Percentiles rank a stretch among this genome's conserved stretches.
Evolutionary conservation across 345 rosid genomes (phyloP).

Genomic region (Citrus hindsii): DNA sequence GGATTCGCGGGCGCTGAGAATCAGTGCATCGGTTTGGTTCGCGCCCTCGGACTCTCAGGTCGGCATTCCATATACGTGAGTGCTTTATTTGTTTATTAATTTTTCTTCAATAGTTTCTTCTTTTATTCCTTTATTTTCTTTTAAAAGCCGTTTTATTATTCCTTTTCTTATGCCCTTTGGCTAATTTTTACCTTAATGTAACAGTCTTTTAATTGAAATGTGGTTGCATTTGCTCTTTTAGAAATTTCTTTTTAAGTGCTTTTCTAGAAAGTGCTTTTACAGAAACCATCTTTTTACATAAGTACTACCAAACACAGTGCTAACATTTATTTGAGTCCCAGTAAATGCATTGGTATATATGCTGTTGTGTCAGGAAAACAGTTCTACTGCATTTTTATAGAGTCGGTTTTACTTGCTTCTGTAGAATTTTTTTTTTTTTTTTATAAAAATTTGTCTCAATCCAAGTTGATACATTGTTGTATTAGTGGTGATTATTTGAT

Average conservation of each 20-base stretch:
- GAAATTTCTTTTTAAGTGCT: not conserved
- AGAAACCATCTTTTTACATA: not conserved
- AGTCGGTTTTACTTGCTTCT: no score
- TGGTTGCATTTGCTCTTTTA: not conserved
- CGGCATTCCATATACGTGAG: slow-evolving; percentile 52
- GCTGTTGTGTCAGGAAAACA: no score
- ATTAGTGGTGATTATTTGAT: not conserved
- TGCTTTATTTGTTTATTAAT: not conserved
- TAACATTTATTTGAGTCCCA: no score
- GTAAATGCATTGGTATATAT: no score
- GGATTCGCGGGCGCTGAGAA: slow-evolving; percentile 92
- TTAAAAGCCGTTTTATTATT: not conserved
- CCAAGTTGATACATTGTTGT: not conserved
- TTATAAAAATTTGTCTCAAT: not conserved
- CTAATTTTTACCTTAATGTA: no score
- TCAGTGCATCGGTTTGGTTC: slow-evolving; percentile 82
- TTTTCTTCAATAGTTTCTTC: not conserved
- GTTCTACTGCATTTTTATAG: no score
- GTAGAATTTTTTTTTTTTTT: no score
- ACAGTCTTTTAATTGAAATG: no score
- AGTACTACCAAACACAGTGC: not conserved
- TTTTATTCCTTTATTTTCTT: not conserved
- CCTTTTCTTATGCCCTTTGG: no score
- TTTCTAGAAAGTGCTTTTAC: not conserved
- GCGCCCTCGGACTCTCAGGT: slow-evolving; percentile 75